Evolutionary conservation across 345 rosid genomes (phyloP).

Genomic region (Eucalyptus grandis): DNA sequence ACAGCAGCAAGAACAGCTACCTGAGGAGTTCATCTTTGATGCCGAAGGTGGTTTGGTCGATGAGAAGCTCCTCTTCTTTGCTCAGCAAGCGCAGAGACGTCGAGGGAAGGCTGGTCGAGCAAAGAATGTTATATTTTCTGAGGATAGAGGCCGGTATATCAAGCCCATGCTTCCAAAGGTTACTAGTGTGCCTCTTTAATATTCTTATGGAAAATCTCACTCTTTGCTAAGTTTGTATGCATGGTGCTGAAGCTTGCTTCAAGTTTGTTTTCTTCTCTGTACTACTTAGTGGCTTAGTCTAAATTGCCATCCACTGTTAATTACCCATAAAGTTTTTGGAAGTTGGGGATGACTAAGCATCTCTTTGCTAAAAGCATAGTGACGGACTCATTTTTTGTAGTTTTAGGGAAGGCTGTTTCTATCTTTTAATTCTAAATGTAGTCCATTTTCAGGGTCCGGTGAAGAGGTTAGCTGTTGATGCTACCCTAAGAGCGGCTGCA

Average conservation of each 20-base stretch:
- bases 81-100: conserved; percentile 93
- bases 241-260: background rate
- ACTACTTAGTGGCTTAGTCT: background rate
- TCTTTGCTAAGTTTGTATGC: background rate
- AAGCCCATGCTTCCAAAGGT: conserved; percentile 99
- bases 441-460: conserved; percentile 66
- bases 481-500: conserved; percentile 97
- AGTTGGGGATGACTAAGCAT: background rate
- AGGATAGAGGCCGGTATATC: conserved; percentile 94
- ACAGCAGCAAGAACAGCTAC: conserved; percentile 88
- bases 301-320: background rate
- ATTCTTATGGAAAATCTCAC: background rate
- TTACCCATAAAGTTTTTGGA: background rate
- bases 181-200: background rate
- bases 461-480: conserved; percentile 94
- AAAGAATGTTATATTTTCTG: conserved; percentile 89
- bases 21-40: conserved; percentile 94
- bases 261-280: background rate
- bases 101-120: conserved; percentile 97
- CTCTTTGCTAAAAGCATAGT: background rate
- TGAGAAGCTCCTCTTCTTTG: conserved; percentile 95
- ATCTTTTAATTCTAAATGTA: background rate
- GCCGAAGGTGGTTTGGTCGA: conserved; percentile 98
- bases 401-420: background rate
- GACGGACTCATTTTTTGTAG: background rate